Conservation (phyloP, 306 rosid genomes). For the Cucurbita maxima region DNA sequence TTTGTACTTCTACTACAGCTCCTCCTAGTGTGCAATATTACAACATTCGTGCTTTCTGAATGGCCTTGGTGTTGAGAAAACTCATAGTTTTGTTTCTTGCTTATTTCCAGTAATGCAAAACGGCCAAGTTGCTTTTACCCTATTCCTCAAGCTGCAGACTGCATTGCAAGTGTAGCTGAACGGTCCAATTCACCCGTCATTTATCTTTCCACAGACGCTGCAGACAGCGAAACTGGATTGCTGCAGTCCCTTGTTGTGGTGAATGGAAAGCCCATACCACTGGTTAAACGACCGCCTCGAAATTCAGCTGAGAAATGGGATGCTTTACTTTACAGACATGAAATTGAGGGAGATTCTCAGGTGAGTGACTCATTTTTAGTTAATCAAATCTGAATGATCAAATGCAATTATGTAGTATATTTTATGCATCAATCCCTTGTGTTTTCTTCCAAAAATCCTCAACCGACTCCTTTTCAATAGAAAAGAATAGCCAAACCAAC, state of each 20-base stretch:
- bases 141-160: slow-evolving; percentile 96
- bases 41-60: not conserved
- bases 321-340: slow-evolving; percentile 72
- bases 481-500: too few species aligned
- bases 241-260: slow-evolving; percentile 66
- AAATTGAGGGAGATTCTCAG: slow-evolving; percentile 64
- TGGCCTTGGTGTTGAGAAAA: not conserved
- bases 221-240: slow-evolving; percentile 77
- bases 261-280: slow-evolving; percentile 62
- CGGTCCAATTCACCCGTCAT: slow-evolving; percentile 50
- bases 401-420: not conserved
- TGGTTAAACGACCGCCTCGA: slow-evolving; percentile 74
- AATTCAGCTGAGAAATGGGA: slow-evolving; percentile 95
- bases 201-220: slow-evolving; percentile 93
- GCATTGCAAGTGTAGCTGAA: slow-evolving; percentile 52
- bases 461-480: too few species aligned
- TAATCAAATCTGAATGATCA: not conserved
- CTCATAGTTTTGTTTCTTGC: not conserved
- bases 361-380: slow-evolving; percentile 38
- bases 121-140: slow-evolving; percentile 90
- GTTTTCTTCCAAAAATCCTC: too few species aligned
- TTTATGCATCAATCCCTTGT: not conserved
- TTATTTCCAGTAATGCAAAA: slow-evolving; percentile 56
- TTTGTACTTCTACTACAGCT: not conserved
- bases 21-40: not conserved